phyloP scores from a whole-genome alignment of 2,329 filamentous ascomycete species.

The Akanthomyces lecanii region DNA sequence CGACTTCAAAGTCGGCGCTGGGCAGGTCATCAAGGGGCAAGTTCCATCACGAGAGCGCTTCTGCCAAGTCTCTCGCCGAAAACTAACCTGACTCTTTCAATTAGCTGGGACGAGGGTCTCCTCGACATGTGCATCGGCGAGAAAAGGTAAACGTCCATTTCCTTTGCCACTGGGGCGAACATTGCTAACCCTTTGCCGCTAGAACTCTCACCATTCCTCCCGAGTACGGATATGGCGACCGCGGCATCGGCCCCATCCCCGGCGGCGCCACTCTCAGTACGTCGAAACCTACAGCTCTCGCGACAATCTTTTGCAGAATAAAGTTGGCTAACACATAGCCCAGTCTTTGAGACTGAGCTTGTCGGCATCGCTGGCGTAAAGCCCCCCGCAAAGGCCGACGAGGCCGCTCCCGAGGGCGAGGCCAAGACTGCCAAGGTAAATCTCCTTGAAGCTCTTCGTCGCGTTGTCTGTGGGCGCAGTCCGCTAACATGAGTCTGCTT shows the following conservation, averaged over 20 bases:
- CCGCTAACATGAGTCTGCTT: slow-evolving; percentile 9
- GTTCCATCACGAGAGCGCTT: slow-evolving; percentile 27
- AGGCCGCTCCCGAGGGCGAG: slow-evolving; percentile 7
- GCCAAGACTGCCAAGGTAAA: slow-evolving; percentile 12
- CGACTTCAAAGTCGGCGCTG: slow-evolving; percentile 71
- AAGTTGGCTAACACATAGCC: slow-evolving; percentile 19
- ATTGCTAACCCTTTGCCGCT: slow-evolving; percentile 19
- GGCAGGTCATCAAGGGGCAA: slow-evolving; percentile 85
- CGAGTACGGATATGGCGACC: slow-evolving; percentile 74
- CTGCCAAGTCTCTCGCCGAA: too few relatives aligned
- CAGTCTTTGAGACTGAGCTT: slow-evolving; percentile 89
- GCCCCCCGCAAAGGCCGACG: not conserved
- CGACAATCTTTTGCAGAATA: not conserved
- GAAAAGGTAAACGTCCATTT: slow-evolving; percentile 53
- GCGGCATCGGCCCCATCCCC: slow-evolving; percentile 76
- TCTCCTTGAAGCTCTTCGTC: slow-evolving; percentile 6
- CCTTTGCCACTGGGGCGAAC: not conserved
- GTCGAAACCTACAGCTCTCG: slow-evolving; percentile 22
- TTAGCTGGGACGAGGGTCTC: slow-evolving; percentile 83
- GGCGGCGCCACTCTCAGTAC: slow-evolving; percentile 70
- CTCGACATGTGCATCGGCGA: slow-evolving; percentile 94
- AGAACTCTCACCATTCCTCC: slow-evolving; percentile 87
- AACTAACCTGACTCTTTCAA: not conserved
- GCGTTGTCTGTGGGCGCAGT: slow-evolving; percentile 5
- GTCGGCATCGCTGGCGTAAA: slow-evolving; percentile 73